Conservation (phyloP, 768 basidiomycete genomes). For the Pulveroboletus sp. region DNA sequence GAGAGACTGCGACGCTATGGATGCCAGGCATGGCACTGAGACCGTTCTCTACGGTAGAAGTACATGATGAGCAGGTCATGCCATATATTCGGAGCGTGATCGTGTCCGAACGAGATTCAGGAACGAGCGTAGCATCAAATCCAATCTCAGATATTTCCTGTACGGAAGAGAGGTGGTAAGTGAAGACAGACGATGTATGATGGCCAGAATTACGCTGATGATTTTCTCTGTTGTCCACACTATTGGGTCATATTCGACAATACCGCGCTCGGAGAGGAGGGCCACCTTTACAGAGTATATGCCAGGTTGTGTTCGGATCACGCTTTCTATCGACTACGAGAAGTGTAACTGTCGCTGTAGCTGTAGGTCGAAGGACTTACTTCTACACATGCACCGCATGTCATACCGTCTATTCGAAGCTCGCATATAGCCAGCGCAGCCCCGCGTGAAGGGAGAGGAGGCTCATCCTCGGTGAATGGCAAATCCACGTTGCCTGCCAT, state of each 20-base stretch:
- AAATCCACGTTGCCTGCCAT: not conserved
- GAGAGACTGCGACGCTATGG: slow-evolving; percentile 62
- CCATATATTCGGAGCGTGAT: slow-evolving; percentile 81
- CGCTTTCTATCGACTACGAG: slow-evolving; percentile 74
- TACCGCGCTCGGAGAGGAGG: slow-evolving; percentile 89
- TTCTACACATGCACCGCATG: slow-evolving; percentile 85
- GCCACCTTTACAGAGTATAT: slow-evolving; percentile 91
- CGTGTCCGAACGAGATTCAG: slow-evolving; percentile 56
- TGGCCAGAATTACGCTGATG: slow-evolving; percentile 44
- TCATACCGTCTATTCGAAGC: slow-evolving; percentile 84
- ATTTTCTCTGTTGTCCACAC: slow-evolving; percentile 82
- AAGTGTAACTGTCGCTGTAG: not conserved
- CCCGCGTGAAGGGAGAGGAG: slow-evolving; percentile 18
- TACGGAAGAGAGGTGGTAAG: not conserved
- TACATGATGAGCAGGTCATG: slow-evolving; percentile 87
- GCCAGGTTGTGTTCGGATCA: slow-evolving; percentile 80
- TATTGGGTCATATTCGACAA: slow-evolving; percentile 82
- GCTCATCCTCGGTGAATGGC: slow-evolving; percentile 18
- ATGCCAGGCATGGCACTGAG: slow-evolving; percentile 72
- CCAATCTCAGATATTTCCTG: slow-evolving; percentile 93
- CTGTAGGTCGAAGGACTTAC: slow-evolving; percentile 36
- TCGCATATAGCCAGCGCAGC: slow-evolving; percentile 44
- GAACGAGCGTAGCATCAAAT: slow-evolving; percentile 81
- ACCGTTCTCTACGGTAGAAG: slow-evolving; percentile 66
- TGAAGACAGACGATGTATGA: not conserved